Conservation (phyloP, 2,329 filamentous ascomycete species). For the Claviceps maximensis region DNA sequence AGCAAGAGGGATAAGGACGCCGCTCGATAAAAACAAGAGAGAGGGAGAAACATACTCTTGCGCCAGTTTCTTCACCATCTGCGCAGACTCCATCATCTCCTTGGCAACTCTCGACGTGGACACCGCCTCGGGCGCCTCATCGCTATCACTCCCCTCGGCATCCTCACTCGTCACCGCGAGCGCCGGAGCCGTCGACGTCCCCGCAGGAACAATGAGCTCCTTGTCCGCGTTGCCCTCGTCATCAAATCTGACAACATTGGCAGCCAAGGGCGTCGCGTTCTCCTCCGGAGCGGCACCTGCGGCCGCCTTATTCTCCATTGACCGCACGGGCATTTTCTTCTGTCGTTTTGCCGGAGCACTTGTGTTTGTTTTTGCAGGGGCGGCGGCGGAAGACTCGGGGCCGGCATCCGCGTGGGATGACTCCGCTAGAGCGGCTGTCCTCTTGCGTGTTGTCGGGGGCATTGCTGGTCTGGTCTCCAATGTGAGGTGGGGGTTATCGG, state of each 20-base stretch:
- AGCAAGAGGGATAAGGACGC: no score
- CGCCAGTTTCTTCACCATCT: constrained; percentile 34
- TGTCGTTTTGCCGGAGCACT: constrained; percentile 7
- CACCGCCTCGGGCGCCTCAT: constrained; percentile 46
- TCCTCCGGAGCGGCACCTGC: neutral
- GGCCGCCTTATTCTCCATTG: constrained; percentile 18
- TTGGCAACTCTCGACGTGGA: constrained; percentile 37
- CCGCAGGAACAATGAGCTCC: constrained; percentile 1
- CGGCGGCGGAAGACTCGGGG: neutral
- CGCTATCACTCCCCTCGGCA: constrained; percentile 33
- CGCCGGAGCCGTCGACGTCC: constrained; percentile 3
- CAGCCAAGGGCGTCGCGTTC: constrained; percentile 10
- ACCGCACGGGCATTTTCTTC: constrained; percentile 22
- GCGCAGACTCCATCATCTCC: constrained; percentile 30
- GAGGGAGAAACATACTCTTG: constrained; percentile 31
- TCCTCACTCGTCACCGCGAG: constrained; percentile 19
- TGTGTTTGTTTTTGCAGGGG: constrained; percentile 4
- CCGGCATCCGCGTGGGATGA: neutral
- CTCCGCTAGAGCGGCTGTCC: constrained; percentile 15
- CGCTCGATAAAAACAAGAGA: no score
- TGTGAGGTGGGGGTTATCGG: no score
- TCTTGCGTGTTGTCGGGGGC: constrained; percentile 15
- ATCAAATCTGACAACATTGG: constrained; percentile 21
- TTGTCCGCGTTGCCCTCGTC: constrained; percentile 20
- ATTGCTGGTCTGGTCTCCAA: constrained; percentile 1